A percentile compares a stretch with the other conserved stretches of the same genome.
These are phyloP conservation scores for Russula sp. DNA, from an alignment of 768 basidiomycete species.

Conservation along the genomic window DNA sequence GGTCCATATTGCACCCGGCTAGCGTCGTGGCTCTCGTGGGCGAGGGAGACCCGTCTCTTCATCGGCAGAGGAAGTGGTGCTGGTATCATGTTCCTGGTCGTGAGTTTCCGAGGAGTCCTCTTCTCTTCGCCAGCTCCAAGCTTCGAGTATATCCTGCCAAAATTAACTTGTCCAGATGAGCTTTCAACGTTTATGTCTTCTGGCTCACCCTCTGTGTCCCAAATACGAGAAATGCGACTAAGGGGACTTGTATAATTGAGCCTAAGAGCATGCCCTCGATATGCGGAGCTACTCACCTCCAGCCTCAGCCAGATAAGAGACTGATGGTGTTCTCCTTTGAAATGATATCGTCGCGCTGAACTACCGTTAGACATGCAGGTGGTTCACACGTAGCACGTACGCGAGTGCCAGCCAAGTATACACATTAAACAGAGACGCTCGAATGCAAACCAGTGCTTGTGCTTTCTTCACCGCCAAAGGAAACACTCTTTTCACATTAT, in stretches of 20 bases:
- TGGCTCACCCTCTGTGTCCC: conserved; percentile 47
- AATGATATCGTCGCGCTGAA: not conserved
- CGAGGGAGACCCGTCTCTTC: not conserved
- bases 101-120: not conserved
- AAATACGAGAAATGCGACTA: conserved; percentile 48
- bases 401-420: conserved; percentile 22
- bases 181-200: not conserved
- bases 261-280: conserved; percentile 15
- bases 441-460: conserved; percentile 41
- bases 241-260: conserved; percentile 45
- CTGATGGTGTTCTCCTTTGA: conserved; percentile 20
- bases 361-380: not conserved
- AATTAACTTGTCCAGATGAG: not conserved
- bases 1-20: not conserved
- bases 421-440: conserved; percentile 33
- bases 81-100: not conserved
- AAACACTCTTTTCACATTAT: conserved; percentile 40
- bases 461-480: conserved; percentile 42
- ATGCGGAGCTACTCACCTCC: conserved; percentile 40
- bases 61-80: not conserved
- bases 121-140: conserved; percentile 29
- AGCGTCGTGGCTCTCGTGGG: not conserved
- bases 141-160: conserved; percentile 41
- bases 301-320: conserved; percentile 52
- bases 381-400: conserved; percentile 13